These are phyloP conservation scores for Cladophialophora yegresii DNA, from an alignment of 2,329 filamentous ascomycete genomes.

Conservation along the genomic window DNA sequence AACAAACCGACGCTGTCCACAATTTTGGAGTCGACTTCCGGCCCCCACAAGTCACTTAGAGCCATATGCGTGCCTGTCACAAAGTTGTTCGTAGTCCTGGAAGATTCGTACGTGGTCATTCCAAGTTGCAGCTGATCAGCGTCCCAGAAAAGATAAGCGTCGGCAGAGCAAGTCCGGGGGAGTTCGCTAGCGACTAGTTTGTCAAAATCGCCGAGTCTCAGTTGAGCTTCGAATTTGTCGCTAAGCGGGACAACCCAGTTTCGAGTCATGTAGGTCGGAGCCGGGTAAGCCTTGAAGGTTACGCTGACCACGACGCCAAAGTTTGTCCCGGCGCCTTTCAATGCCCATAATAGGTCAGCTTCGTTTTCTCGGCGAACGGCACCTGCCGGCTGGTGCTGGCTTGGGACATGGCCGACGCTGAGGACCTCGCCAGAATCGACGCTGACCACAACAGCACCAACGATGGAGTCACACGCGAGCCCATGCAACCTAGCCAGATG, in stretches of 20 bases:
- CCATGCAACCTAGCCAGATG: conserved; percentile 59
- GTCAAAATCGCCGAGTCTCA: conserved; percentile 48
- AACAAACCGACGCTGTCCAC: conserved; percentile 58
- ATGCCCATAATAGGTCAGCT: conserved; percentile 46
- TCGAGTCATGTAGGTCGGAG: conserved; percentile 46
- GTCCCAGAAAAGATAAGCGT: conserved; percentile 60
- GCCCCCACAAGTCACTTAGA: conserved; percentile 40
- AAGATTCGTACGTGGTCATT: conserved; percentile 53
- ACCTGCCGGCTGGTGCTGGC: conserved; percentile 45
- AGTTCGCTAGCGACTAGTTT: conserved; percentile 46
- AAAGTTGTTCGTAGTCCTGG: conserved; percentile 6
- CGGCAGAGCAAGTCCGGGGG: conserved; percentile 51
- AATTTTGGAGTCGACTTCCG: conserved; percentile 39
- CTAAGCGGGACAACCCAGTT: conserved; percentile 48
- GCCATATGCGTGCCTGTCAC: conserved; percentile 24
- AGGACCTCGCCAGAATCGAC: conserved; percentile 53
- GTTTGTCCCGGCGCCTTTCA: conserved; percentile 46
- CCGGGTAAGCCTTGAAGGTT: conserved; percentile 52
- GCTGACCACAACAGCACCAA: conserved; percentile 62
- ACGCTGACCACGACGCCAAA: conserved; percentile 45
- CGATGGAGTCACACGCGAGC: conserved; percentile 60
- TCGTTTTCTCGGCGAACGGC: conserved; percentile 53
- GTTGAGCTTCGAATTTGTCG: conserved; percentile 40
- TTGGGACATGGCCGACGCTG: conserved; percentile 56
- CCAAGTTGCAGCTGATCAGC: conserved; percentile 52